phyloP scores from a whole-genome alignment of 2,329 filamentous ascomycete genomes.

The Paecilomyces fulvus region DNA sequence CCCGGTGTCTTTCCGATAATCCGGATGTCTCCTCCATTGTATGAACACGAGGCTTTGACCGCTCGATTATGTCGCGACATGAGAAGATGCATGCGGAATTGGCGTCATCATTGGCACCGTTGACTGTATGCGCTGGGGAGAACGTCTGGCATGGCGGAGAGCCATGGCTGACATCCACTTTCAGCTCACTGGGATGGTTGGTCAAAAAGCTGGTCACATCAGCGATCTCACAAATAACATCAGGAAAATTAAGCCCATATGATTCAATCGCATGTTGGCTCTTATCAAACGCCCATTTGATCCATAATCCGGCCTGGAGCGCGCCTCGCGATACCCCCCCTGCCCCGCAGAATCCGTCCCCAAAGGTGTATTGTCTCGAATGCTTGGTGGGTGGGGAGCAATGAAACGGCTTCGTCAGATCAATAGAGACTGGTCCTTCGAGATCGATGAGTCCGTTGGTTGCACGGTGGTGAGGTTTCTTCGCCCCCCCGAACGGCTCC shows the following conservation, averaged over 20 bases:
- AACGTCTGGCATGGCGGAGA: conserved; percentile 73
- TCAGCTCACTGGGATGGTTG: conserved; percentile 22
- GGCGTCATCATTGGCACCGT: conserved; percentile 50
- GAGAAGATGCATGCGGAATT: conserved; percentile 54
- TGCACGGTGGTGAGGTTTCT: neutral
- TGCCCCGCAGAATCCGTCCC: conserved; percentile 64
- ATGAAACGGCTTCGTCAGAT: conserved; percentile 11
- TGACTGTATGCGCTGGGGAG: conserved; percentile 60
- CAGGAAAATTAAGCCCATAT: conserved; percentile 51
- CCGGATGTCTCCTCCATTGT: conserved; percentile 76
- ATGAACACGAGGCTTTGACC: conserved; percentile 56
- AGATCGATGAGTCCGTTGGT: neutral
- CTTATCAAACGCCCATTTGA: conserved; percentile 59
- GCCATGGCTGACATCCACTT: conserved; percentile 62
- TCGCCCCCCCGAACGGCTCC: conserved; percentile 18
- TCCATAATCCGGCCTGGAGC: conserved; percentile 46
- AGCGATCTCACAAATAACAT: conserved; percentile 22
- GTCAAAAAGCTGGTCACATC: conserved; percentile 41
- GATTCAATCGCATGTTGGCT: conserved; percentile 49
- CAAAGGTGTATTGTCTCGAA: conserved; percentile 51
- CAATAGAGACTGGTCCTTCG: conserved; percentile 5
- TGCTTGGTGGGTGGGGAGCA: conserved; percentile 24
- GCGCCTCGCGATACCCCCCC: conserved; percentile 65
- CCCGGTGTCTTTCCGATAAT: conserved; percentile 46
- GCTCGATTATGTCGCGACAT: conserved; percentile 46